Evolutionary conservation across 139 green algal genomes (phyloP), one percentile per base, ranked within the genome.

Genomic region (Picochlorum sp.): DNA sequence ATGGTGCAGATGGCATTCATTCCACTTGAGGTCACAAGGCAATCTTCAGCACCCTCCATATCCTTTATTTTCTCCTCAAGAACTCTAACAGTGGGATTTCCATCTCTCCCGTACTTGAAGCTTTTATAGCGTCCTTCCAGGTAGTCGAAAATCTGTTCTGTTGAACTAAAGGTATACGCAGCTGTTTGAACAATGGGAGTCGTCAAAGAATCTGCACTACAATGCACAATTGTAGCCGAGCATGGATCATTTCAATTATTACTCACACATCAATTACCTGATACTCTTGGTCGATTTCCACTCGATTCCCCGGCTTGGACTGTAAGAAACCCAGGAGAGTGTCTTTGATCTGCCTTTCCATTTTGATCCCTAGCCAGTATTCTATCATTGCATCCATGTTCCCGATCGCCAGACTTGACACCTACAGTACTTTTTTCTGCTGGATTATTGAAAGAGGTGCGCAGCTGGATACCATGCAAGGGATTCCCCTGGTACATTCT

Each of bases 1-100:
- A 99, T 97, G 15, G 86, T 97, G 21, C 90, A 98, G 4, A 92
- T 91, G 1, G 82, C 63, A 77, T 91, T 95, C 94, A 99, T 99
- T 69, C 94, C 94, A 3, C 80, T 91, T 1, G 86, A 76, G 6
- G 83, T 94, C 2, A 98, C 56, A 31, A 99, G 70, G 67, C 86
- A 96, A 73, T 96, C 92, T 73, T 98, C 94, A 4, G 91, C 94
- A 3, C 85, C 81, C 82, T 99, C 94, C 37, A 99, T 69, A 21
- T 74, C 85, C 45, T 83, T 83, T 56, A 99, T 92, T 76, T 99
- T 98, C 56, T 93, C 85, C 74, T 98, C 91, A 23, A 72, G 74
- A 21, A 82, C 81, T 28, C 86, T 67, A 0, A 86, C 85, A 14
- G 94, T 99, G 15, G 94, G 94, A 77, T 99, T 99, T 50, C 94